Evolutionary conservation across 805 yeast genomes (phyloP).

Genomic region (Metschnikowia arizonensis): DNA sequence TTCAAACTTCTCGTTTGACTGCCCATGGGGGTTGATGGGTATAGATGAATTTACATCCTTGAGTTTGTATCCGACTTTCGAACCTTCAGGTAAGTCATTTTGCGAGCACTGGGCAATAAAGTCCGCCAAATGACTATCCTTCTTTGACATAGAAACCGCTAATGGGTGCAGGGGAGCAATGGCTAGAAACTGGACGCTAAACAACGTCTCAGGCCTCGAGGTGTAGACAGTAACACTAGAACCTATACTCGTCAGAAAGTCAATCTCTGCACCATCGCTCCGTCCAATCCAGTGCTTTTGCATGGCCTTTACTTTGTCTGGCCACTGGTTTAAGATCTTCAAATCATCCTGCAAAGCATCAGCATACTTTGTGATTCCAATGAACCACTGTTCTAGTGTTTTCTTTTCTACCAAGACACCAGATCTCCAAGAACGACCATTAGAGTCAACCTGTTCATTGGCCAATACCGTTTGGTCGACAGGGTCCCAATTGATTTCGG

Average conservation of each 20-base stretch:
- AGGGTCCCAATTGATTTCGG: slow-evolving; percentile 98
- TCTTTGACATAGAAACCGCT: slow-evolving; percentile 35
- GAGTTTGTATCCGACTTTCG: slow-evolving; percentile 55
- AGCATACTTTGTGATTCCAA: slow-evolving; percentile 84
- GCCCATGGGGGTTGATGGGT: slow-evolving; percentile 50
- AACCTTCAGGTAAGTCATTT: slow-evolving; percentile 29
- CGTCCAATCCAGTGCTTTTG: slow-evolving; percentile 93
- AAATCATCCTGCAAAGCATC: slow-evolving; percentile 63
- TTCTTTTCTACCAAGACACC: slow-evolving; percentile 91
- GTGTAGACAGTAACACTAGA: slow-evolving; percentile 59
- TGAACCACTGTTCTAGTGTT: slow-evolving; percentile 85
- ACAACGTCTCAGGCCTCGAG: slow-evolving; percentile 85
- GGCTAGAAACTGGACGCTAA: slow-evolving; percentile 79
- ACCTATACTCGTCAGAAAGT: slow-evolving; percentile 36
- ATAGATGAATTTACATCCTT: slow-evolving; percentile 42
- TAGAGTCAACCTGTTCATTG: slow-evolving; percentile 87
- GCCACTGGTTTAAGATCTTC: slow-evolving; percentile 67
- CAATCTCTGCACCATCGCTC: slow-evolving; percentile 72
- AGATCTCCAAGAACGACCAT: slow-evolving; percentile 94
- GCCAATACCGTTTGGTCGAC: slow-evolving; percentile 92
- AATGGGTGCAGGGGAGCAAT: slow-evolving; percentile 69
- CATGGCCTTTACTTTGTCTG: slow-evolving; percentile 82
- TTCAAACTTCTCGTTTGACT: slow-evolving; percentile 14
- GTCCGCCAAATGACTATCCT: slow-evolving; percentile 37
- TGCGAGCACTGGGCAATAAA: slow-evolving; percentile 51